A percentile compares a stretch with the other conserved stretches of the same genome.
These are phyloP conservation scores for Phaeosphaeria sp. DNA, from an alignment of 2,329 filamentous ascomycete species.

Conservation along the genomic window DNA sequence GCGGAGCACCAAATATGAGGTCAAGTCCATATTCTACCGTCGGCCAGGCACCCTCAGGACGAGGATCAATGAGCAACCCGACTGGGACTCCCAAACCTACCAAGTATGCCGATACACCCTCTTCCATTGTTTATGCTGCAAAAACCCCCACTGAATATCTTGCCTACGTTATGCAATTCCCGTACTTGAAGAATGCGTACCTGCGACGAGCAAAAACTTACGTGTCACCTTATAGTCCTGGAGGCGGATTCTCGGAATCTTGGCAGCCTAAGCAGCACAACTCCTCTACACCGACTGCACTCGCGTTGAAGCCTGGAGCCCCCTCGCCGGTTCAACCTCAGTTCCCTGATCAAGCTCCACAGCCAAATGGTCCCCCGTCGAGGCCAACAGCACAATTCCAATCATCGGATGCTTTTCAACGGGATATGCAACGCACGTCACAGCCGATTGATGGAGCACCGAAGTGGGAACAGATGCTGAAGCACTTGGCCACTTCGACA, in stretches of 20 bases:
- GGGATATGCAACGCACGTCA: constrained; percentile 43
- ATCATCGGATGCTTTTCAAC: constrained; percentile 54
- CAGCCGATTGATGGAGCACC: constrained; percentile 27
- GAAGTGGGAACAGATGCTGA: constrained; percentile 46
- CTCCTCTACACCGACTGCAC: constrained; percentile 14
- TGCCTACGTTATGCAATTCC: constrained; percentile 53
- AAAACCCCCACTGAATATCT: constrained; percentile 49
- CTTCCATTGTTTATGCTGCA: constrained; percentile 47
- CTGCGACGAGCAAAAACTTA: constrained; percentile 55
- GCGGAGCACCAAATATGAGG: constrained; percentile 18
- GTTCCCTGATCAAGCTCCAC: constrained; percentile 13
- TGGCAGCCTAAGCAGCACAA: constrained; percentile 44
- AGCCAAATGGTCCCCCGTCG: constrained; percentile 21
- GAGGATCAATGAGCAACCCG: constrained; percentile 40
- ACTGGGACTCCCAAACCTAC: constrained; percentile 41
- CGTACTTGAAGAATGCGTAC: constrained; percentile 55
- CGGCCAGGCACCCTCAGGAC: constrained; percentile 37
- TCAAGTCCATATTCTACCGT: constrained; percentile 22
- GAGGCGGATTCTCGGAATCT: constrained; percentile 50
- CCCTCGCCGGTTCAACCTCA: constrained; percentile 13
- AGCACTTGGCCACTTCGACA: constrained; percentile 35
- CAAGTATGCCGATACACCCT: constrained; percentile 48
- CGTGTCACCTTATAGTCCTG: constrained; percentile 55
- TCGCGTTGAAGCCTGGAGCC: constrained; percentile 25
- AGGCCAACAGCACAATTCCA: constrained; percentile 50